Base-by-base conservation (phyloP, 2,329 filamentous ascomycete species). In the Diaporthe humulicola region DNA sequence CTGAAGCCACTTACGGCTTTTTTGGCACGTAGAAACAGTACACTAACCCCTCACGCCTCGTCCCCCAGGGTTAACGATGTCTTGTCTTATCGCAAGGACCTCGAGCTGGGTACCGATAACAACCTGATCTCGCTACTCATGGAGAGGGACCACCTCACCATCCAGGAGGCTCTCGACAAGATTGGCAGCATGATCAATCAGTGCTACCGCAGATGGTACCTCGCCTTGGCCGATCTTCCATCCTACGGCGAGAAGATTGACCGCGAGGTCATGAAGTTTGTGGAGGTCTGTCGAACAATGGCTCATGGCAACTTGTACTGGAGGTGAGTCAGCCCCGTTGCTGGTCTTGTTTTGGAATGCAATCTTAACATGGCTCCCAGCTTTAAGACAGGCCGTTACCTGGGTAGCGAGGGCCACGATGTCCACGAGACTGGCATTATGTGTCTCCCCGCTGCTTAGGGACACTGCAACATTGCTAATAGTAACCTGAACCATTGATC, bases 141-240 rank as follows among this genome's bases (percentile, higher is more conserved):
- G 54, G 30, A 57, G 7, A 33, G 30, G 30, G 54, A 36, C 30
- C 28, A 36, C 25, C 25, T 54, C 54, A 57, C 28, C 54, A 57
- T 57, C 6, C 54, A 57, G 54, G 15, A 57, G 54, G 54, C 54
- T 9, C 2, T 57, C 17, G 54, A 57, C 28, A 22, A 36, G 30
- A 36, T 57, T 17, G 54, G 54, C 54, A 10, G 9, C 15, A 57
- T 57, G 54, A 36, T 33, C 30, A 57, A 36, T 10, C 6, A 57
- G 15, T 57, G 54, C 54, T 57, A 57, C 54, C 54, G 54, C 54
- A 22, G 54, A 17, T 57, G 54, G 54, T 57, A 57, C 54, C 15
- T 33, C 28, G 28, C 54, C 30, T 10, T 57, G 30, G 28, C 30
- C 30, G 54, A 57, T 9, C 54, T 57, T 19, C 54, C 54, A 19